Conservation (phyloP, 352 stramenopile genomes). For the Discostella stelligera region DNA sequence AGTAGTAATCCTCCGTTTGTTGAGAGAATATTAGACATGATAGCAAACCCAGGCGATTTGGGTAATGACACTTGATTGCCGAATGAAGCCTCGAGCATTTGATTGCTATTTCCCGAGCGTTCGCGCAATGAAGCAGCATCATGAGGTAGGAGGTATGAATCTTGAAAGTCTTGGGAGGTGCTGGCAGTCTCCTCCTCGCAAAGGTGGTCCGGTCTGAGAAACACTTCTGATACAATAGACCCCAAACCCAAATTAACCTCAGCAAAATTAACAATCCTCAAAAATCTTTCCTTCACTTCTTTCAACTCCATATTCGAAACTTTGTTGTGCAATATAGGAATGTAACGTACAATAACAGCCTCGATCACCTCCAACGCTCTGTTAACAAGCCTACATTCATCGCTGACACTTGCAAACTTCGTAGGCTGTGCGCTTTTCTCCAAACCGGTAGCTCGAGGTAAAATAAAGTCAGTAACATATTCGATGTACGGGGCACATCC, state of each 20-base stretch:
- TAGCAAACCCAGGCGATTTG: constrained; percentile 70
- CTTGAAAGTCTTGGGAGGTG: constrained; percentile 44
- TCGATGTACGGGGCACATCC: constrained; percentile 80
- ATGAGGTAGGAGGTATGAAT: constrained; percentile 23
- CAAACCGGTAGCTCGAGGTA: constrained; percentile 58
- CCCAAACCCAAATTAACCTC: constrained; percentile 36
- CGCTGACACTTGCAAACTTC: constrained; percentile 58
- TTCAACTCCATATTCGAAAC: constrained; percentile 20
- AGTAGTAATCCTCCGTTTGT: constrained; percentile 37
- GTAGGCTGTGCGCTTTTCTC: constrained; percentile 36
- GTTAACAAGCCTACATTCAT: constrained; percentile 60
- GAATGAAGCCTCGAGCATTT: constrained; percentile 46
- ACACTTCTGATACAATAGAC: constrained; percentile 35
- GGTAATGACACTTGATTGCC: constrained; percentile 37
- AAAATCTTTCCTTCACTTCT: constrained; percentile 29
- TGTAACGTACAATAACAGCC: constrained; percentile 63
- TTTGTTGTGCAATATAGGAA: constrained; percentile 18
- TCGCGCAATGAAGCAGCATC: constrained; percentile 12
- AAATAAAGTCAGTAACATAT: constrained; percentile 75
- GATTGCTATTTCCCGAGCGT: constrained; percentile 1
- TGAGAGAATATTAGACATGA: constrained; percentile 67
- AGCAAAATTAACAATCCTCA: constrained; percentile 26
- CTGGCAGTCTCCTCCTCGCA: constrained; percentile 31
- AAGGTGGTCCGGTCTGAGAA: constrained; percentile 25
- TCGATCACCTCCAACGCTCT: constrained; percentile 66